phyloP scores from a whole-genome alignment of 805 yeast genomes.

The Candida silvatica region DNA sequence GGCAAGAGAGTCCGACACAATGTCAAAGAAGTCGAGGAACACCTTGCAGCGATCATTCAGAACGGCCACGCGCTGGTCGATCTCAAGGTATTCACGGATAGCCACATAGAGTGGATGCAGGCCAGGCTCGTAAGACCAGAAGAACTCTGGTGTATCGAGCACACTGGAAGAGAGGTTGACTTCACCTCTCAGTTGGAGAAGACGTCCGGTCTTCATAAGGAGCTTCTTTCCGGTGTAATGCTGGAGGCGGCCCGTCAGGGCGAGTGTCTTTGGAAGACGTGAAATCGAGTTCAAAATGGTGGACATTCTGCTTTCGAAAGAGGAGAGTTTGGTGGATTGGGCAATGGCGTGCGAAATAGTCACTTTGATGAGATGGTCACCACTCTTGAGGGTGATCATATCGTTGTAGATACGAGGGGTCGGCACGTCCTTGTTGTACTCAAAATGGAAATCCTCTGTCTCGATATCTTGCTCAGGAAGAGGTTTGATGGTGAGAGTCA shows the following conservation, averaged over 20 bases:
- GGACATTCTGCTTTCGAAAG: slow-evolving; percentile 89
- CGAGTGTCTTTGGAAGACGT: slow-evolving; percentile 82
- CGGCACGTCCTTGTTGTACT: slow-evolving; percentile 40
- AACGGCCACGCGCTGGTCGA: slow-evolving; percentile 90
- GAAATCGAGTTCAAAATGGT: slow-evolving; percentile 76
- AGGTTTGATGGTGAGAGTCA: slow-evolving; percentile 56
- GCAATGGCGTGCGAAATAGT: slow-evolving; percentile 96
- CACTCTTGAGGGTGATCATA: slow-evolving; percentile 82
- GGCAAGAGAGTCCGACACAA: slow-evolving; percentile 88
- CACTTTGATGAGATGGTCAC: slow-evolving; percentile 86
- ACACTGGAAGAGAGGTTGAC: slow-evolving; percentile 87
- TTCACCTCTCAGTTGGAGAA: slow-evolving; percentile 86
- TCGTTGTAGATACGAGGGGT: slow-evolving; percentile 79
- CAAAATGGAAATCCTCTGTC: slow-evolving; percentile 79
- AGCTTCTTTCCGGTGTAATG: slow-evolving; percentile 71
- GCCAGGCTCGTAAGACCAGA: slow-evolving; percentile 95
- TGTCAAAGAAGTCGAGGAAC: slow-evolving; percentile 86
- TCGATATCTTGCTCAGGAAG: slow-evolving; percentile 85
- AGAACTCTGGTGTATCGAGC: slow-evolving; percentile 90
- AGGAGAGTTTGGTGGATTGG: slow-evolving; percentile 84
- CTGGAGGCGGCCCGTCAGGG: slow-evolving; percentile 83
- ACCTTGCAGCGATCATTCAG: slow-evolving; percentile 91
- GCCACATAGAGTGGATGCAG: slow-evolving; percentile 88
- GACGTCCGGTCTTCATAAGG: slow-evolving; percentile 78
- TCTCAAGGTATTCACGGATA: slow-evolving; percentile 84